A percentile compares a stretch with the other conserved stretches of the same genome.
These are phyloP conservation scores for Carnegiea gigantea DNA, from an alignment of 179 eudicot genomes.

Conservation along the genomic window DNA sequence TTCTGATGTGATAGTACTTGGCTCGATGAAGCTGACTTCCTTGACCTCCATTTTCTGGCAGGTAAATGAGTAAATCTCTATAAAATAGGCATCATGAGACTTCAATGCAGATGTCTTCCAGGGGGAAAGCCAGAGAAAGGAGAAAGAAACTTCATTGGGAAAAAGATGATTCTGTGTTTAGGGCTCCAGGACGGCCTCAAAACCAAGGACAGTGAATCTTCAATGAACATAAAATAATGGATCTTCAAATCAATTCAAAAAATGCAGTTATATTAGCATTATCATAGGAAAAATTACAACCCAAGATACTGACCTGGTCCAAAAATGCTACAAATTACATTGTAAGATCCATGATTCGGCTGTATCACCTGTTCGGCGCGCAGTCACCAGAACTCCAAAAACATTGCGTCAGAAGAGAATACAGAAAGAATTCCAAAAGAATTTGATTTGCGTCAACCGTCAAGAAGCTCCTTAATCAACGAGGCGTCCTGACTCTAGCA, in stretches of 20 bases:
- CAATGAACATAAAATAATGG: not conserved
- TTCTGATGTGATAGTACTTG: too few relatives aligned
- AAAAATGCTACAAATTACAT: slow-evolving; percentile 27
- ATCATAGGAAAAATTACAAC: not conserved
- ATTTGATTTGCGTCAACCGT: slow-evolving; percentile 29
- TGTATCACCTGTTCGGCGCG: slow-evolving; percentile 11
- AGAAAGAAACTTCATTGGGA: too few relatives aligned
- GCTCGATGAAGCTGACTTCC: too few relatives aligned
- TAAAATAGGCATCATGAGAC: too few relatives aligned
- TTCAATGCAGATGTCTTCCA: too few relatives aligned
- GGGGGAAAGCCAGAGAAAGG: too few relatives aligned
- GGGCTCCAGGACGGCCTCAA: not conserved
- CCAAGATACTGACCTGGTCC: not conserved
- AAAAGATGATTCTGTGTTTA: too few relatives aligned
- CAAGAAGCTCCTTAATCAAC: slow-evolving; percentile 36
- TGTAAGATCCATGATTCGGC: slow-evolving; percentile 25
- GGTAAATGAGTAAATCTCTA: too few relatives aligned
- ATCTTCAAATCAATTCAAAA: not conserved
- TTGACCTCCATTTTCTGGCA: too few relatives aligned
- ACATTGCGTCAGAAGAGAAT: slow-evolving; percentile 20
- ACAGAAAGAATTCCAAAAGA: slow-evolving; percentile 20
- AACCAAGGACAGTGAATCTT: not conserved
- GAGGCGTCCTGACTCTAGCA: slow-evolving; percentile 22
- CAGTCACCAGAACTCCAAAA: slow-evolving; percentile 3
- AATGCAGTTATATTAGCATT: not conserved